Conservation (phyloP, 2,329 filamentous ascomycete species). For the Neonectria neomacrospora region DNA sequence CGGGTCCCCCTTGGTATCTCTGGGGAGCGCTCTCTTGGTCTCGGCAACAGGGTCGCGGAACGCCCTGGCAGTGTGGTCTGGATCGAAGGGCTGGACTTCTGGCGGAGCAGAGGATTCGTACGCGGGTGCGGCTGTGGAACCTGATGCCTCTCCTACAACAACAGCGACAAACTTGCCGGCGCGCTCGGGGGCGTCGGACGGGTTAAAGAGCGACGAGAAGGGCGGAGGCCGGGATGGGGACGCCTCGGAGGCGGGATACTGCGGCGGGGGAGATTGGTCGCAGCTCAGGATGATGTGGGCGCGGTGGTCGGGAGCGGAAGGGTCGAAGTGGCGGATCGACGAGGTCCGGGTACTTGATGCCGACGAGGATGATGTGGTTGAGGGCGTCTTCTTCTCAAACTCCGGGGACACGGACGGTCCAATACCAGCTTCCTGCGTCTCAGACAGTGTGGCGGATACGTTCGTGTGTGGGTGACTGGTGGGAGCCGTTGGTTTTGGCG, state of each 20-base stretch:
- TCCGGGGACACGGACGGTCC: conserved; percentile 52
- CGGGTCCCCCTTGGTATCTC: conserved; percentile 80
- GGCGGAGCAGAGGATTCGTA: conserved; percentile 56
- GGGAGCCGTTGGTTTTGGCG: conserved; percentile 14
- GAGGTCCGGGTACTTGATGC: conserved; percentile 40
- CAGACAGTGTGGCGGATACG: conserved; percentile 54
- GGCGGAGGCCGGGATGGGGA: conserved; percentile 66
- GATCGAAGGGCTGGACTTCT: conserved; percentile 52
- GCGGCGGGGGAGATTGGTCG: conserved; percentile 66
- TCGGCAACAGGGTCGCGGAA: conserved; percentile 70
- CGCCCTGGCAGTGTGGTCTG: conserved; percentile 50
- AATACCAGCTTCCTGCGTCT: conserved; percentile 46
- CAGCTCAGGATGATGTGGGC: conserved; percentile 44
- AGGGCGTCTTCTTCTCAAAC: conserved; percentile 47
- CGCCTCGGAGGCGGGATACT: conserved; percentile 67
- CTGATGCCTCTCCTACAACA: conserved; percentile 48
- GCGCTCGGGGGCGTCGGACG: conserved; percentile 48
- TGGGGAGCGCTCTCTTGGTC: conserved; percentile 86
- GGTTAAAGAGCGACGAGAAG: conserved; percentile 69
- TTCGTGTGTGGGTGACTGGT: conserved; percentile 8
- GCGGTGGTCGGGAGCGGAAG: conserved; percentile 37
- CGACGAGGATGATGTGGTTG: conserved; percentile 42
- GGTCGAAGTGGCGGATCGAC: conserved; percentile 40
- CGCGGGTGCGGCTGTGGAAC: conserved; percentile 62
- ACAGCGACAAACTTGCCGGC: conserved; percentile 48